phyloP scores from a whole-genome alignment of 257 asterid species.

The Nicotiana tomentosiformis region DNA sequence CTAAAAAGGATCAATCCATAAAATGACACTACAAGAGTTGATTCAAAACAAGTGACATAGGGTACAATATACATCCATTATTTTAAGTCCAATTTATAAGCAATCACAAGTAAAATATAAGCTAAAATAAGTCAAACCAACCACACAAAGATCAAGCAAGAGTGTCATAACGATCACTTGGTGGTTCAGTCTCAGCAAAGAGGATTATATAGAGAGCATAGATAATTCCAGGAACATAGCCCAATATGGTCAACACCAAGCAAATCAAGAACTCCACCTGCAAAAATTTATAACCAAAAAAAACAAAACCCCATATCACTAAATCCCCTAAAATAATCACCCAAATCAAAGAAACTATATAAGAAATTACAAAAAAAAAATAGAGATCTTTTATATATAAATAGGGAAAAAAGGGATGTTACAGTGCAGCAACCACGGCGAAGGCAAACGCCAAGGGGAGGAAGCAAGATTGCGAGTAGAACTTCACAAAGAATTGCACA shows the following conservation, averaged over 20 bases:
- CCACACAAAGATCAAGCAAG: background rate
- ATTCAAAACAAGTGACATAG: background rate
- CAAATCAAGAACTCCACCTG: conserved; percentile 56
- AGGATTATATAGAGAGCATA: conserved; percentile 50
- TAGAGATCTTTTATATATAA: too few species aligned
- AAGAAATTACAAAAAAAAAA: too few species aligned
- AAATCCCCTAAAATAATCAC: background rate
- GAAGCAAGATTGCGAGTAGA: conserved; percentile 60
- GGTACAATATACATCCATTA: background rate
- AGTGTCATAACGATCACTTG: background rate
- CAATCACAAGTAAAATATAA: background rate
- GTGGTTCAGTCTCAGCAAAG: background rate
- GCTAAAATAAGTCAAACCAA: background rate
- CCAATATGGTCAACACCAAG: conserved; percentile 38
- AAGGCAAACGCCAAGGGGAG: conserved; percentile 85
- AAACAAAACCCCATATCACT: background rate
- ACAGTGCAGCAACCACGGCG: conserved; percentile 84
- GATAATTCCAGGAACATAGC: conserved; percentile 56
- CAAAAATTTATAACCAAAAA: conserved; percentile 1
- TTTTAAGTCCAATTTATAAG: too few species aligned
- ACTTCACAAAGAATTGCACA: conserved; percentile 31
- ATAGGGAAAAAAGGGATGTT: background rate
- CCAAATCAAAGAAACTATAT: background rate
- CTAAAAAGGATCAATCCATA: too few species aligned
- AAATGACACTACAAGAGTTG: background rate